phyloP scores from a whole-genome alignment of 1,139 yeast species.

The Saccharomyces hybrid region DNA sequence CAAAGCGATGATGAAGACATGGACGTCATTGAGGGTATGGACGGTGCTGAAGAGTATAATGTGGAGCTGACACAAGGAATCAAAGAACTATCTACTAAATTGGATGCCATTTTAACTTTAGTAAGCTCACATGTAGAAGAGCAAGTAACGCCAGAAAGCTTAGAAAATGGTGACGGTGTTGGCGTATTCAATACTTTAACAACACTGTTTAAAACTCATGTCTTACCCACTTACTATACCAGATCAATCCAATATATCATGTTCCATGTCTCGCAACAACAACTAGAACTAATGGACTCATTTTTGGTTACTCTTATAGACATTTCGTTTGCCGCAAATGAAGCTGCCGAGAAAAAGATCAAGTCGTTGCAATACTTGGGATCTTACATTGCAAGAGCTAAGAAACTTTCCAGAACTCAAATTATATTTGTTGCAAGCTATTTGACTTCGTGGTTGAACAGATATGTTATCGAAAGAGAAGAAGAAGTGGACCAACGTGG shows the following conservation, averaged over 20 bases:
- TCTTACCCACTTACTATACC: slow-evolving; percentile 88
- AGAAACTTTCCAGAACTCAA: slow-evolving; percentile 60
- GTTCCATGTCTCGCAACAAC: slow-evolving; percentile 75
- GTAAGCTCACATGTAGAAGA: slow-evolving; percentile 46
- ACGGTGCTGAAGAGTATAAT: slow-evolving; percentile 38
- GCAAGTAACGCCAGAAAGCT: slow-evolving; percentile 45
- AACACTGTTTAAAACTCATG: slow-evolving; percentile 69
- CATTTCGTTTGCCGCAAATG: slow-evolving; percentile 62
- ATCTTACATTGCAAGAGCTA: slow-evolving; percentile 85
- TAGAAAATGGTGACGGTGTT: slow-evolving; percentile 60
- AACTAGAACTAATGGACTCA: slow-evolving; percentile 76
- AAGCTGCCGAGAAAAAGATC: slow-evolving; percentile 65
- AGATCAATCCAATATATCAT: slow-evolving; percentile 79
- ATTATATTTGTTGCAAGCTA: slow-evolving; percentile 72
- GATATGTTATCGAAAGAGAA: slow-evolving; percentile 77
- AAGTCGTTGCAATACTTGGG: slow-evolving; percentile 89
- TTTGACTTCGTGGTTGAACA: slow-evolving; percentile 73
- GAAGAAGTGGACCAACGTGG: slow-evolving; percentile 63
- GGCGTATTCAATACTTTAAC: slow-evolving; percentile 67
- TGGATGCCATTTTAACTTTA: slow-evolving; percentile 57
- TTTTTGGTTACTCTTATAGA: slow-evolving; percentile 77
- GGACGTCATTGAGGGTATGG: slow-evolving; percentile 31
- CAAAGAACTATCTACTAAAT: slow-evolving; percentile 51
- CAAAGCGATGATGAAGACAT: slow-evolving; percentile 27
- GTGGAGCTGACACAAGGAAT: slow-evolving; percentile 48